These are phyloP conservation scores for Candida quercuum DNA, from an alignment of 805 yeast genomes.

Conservation along the genomic window DNA sequence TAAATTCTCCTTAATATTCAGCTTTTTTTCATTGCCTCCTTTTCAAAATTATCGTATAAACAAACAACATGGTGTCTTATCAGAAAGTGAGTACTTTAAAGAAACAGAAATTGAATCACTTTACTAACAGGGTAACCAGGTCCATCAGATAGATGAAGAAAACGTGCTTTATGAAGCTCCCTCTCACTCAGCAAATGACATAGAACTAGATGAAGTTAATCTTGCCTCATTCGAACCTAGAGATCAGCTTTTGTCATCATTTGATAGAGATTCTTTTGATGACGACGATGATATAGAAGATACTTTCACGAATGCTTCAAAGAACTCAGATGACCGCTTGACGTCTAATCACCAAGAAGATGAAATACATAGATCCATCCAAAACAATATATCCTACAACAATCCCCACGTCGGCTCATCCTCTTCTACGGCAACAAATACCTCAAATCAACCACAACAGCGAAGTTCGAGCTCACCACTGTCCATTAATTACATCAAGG, in stretches of 20 bases:
- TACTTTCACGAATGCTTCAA: not conserved
- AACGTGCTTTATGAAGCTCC: constrained; percentile 8
- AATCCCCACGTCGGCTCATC: constrained; percentile 1
- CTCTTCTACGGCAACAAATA: not conserved
- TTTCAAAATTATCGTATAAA: not conserved
- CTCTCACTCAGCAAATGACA: not conserved
- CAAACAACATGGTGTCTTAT: constrained; percentile 6
- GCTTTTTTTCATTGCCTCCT: too few species aligned
- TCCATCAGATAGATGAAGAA: not conserved
- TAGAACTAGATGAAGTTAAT: constrained; percentile 6
- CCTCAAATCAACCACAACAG: not conserved
- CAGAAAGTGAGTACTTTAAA: not conserved
- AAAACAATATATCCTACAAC: not conserved
- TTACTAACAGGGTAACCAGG: not conserved
- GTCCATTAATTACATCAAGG: constrained; percentile 23
- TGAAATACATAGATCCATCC: constrained; percentile 1
- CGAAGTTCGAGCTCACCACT: constrained; percentile 1
- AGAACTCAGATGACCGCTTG: constrained; percentile 2
- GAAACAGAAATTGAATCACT: too few species aligned
- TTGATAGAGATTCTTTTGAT: not conserved
- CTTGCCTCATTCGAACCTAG: not conserved
- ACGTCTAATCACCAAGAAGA: not conserved
- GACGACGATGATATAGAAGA: not conserved
- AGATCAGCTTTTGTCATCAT: constrained; percentile 1
- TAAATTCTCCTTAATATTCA: too few species aligned